phyloP scores from a whole-genome alignment of 108 stramenopile genomes.

The Cyclotella choctawhatcheeana region DNA sequence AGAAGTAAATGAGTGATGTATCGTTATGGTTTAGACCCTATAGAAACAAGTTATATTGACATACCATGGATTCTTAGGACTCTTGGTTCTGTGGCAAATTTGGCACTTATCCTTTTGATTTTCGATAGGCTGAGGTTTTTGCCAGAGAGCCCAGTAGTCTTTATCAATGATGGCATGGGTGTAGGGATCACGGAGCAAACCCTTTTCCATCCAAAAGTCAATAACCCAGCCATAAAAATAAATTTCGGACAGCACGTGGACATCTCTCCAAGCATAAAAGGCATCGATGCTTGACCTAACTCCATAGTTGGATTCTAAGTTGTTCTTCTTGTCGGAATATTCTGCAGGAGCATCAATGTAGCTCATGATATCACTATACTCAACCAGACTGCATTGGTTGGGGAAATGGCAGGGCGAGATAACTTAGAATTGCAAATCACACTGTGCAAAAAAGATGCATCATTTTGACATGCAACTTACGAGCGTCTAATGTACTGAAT shows the following conservation, averaged over 20 bases:
- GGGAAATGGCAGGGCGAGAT: too few relatives aligned
- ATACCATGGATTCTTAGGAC: slow-evolving; percentile 2
- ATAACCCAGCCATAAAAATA: background rate
- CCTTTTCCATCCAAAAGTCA: slow-evolving; percentile 8
- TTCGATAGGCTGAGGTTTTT: background rate
- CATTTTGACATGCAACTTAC: too few relatives aligned
- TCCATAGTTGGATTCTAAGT: background rate
- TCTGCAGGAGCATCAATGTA: background rate
- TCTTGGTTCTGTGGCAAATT: background rate
- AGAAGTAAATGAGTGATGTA: too few relatives aligned
- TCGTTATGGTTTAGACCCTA: too few relatives aligned
- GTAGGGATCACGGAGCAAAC: background rate
- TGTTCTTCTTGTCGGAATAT: background rate
- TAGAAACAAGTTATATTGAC: too few relatives aligned
- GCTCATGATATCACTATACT: background rate
- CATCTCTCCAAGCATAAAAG: slow-evolving; percentile 1
- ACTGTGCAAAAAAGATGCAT: too few relatives aligned
- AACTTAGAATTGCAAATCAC: too few relatives aligned
- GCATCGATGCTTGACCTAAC: too few relatives aligned
- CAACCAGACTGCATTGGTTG: background rate
- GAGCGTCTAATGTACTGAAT: background rate
- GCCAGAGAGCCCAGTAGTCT: background rate
- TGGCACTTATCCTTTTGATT: background rate
- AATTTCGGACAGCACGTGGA: background rate
- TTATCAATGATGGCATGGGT: background rate